A percentile compares a stretch with the other conserved stretches of the same genome.
phyloP scores from a whole-genome alignment of 148 eudicot species.

The Fagopyrum tataricum region DNA sequence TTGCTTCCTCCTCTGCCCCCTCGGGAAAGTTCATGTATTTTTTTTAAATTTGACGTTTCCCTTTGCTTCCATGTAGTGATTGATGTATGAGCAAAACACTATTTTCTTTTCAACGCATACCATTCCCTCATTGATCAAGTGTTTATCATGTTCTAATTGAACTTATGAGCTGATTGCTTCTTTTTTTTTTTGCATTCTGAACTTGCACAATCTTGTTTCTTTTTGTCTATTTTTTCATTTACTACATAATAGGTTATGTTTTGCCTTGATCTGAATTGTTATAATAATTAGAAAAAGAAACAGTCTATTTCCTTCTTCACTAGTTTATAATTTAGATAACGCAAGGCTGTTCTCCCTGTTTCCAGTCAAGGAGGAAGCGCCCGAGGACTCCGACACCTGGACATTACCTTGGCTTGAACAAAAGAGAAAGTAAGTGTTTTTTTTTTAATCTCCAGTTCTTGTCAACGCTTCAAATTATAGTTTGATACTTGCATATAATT shows the following conservation, averaged over 20 bases:
- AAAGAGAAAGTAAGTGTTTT: constrained; percentile 15
- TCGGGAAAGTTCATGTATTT: neutral
- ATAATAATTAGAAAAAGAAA: neutral
- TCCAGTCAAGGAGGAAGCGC: constrained; percentile 95
- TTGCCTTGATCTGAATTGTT: neutral
- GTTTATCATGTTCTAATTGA: neutral
- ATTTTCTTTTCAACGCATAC: neutral
- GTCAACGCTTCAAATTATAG: neutral
- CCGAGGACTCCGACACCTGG: constrained; percentile 99
- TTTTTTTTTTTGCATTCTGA: neutral
- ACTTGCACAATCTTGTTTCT: neutral
- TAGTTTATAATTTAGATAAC: neutral
- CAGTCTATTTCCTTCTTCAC: neutral
- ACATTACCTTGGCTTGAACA: constrained; percentile 87
- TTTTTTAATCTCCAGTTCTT: neutral
- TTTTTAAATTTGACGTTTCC: too few species aligned
- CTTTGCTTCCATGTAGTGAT: neutral
- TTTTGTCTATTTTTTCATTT: neutral
- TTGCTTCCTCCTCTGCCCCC: neutral
- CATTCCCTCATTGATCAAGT: neutral
- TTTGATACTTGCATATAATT: neutral
- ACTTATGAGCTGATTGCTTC: neutral
- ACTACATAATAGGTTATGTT: neutral
- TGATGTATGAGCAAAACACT: neutral
- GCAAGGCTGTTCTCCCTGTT: constrained; percentile 13